Conservation (phyloP, 768 basidiomycete genomes). For the Rhizopogon sp. region DNA sequence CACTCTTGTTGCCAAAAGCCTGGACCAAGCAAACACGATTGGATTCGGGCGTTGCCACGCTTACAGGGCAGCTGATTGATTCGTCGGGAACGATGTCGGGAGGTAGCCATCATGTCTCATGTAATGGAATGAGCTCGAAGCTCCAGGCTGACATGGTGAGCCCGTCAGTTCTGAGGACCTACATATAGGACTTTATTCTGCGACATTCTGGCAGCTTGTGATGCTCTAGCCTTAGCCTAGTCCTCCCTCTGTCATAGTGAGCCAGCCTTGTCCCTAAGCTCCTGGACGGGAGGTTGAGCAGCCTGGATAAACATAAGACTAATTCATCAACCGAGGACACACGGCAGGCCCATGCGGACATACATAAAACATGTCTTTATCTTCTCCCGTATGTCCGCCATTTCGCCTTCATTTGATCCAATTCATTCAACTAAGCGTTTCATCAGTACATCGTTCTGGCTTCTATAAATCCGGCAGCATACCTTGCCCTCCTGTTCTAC, state of each 20-base stretch:
- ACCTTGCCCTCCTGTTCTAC: conserved; percentile 57
- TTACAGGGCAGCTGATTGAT: conserved; percentile 59
- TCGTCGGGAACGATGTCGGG: conserved; percentile 81
- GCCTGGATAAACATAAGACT: conserved; percentile 19
- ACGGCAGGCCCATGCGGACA: conserved; percentile 4
- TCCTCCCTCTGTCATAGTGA: conserved; percentile 71
- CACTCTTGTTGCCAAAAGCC: conserved; percentile 29
- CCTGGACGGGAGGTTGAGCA: conserved; percentile 35
- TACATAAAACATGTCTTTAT: conserved; percentile 51
- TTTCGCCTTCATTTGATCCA: conserved; percentile 7
- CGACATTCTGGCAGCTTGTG: conserved; percentile 38
- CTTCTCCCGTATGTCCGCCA: conserved; percentile 29
- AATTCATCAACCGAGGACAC: not conserved
- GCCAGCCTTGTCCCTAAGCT: conserved; percentile 54
- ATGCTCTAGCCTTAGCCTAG: conserved; percentile 52
- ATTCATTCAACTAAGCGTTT: conserved; percentile 1
- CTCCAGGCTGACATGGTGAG: conserved; percentile 72
- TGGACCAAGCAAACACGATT: conserved; percentile 92
- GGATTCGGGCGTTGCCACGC: conserved; percentile 89
- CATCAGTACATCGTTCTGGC: not conserved
- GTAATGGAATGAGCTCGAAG: conserved; percentile 93
- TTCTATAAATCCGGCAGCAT: not conserved
- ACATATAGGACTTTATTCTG: conserved; percentile 75
- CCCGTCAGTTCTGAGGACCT: conserved; percentile 68
- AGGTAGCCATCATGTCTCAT: conserved; percentile 71